Conservation (phyloP, 352 stramenopile genomes). For the Phytophthora hibernalis region DNA sequence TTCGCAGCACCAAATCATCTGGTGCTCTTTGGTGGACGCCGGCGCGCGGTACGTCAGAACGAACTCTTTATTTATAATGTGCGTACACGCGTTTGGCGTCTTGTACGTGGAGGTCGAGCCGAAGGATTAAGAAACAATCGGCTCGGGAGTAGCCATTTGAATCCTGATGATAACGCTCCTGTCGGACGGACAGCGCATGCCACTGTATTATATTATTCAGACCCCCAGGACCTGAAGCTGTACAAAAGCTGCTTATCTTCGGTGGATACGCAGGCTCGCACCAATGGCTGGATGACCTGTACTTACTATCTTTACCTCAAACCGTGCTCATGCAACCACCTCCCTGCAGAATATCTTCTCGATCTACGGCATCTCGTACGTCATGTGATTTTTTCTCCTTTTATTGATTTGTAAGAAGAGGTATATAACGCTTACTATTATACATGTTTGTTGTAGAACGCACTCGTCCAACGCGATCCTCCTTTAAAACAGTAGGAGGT, state of each 20-base stretch:
- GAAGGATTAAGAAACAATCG: conserved; percentile 8
- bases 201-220: conserved; percentile 43
- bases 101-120: conserved; percentile 18
- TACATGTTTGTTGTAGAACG: conserved; percentile 33
- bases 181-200: conserved; percentile 55
- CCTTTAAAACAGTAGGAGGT: conserved; percentile 8
- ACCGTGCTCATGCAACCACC: conserved; percentile 26
- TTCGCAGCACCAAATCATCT: conserved; percentile 54
- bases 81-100: conserved; percentile 39
- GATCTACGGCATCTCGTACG: conserved; percentile 35
- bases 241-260: conserved; percentile 64
- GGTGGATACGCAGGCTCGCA: conserved; percentile 70
- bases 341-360: conserved; percentile 23
- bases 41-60: conserved; percentile 55
- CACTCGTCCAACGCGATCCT: conserved; percentile 10
- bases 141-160: conserved; percentile 6
- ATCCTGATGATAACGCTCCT: conserved; percentile 20
- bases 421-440: conserved; percentile 16
- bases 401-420: neutral
- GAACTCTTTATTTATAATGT: conserved; percentile 65
- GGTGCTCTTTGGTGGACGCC: conserved; percentile 67
- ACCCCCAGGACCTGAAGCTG: conserved; percentile 17
- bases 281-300: conserved; percentile 71
- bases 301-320: conserved; percentile 49
- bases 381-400: conserved; percentile 2